These are phyloP conservation scores for Coemansia asiatica DNA, from an alignment of 192 early-diverging fungal genomes.

Conservation along the genomic window DNA sequence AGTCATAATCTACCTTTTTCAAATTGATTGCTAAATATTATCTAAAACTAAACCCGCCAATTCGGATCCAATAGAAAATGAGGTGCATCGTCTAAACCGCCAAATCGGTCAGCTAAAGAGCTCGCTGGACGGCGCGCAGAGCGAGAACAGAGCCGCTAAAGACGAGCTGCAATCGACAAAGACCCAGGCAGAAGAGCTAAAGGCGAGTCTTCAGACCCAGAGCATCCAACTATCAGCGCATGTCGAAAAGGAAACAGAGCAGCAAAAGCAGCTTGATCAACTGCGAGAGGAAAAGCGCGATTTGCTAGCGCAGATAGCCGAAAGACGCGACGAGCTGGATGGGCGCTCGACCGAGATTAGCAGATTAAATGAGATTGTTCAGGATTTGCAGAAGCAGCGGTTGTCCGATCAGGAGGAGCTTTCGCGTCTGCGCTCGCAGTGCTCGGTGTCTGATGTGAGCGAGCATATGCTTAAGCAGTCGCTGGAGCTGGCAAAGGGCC, in stretches of 20 bases:
- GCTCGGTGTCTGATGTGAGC: constrained; percentile 38
- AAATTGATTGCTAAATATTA: too few relatives aligned
- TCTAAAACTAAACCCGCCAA: too few relatives aligned
- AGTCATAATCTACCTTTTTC: too few relatives aligned
- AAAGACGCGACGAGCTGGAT: constrained; percentile 45
- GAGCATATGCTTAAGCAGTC: constrained; percentile 61
- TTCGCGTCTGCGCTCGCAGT: constrained; percentile 36
- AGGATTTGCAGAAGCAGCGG: constrained; percentile 30
- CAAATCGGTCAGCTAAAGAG: constrained; percentile 39
- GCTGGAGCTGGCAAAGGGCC: constrained; percentile 58
- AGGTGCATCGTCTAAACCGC: constrained; percentile 45
- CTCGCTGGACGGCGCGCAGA: constrained; percentile 20
- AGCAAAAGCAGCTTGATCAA: constrained; percentile 18
- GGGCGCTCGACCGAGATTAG: constrained; percentile 17
- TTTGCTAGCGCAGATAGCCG: constrained; percentile 34
- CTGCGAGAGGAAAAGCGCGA: constrained; percentile 42
- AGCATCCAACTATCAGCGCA: constrained; percentile 2
- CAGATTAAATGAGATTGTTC: constrained; percentile 21
- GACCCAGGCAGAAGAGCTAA: constrained; percentile 7
- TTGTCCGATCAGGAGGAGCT: constrained; percentile 35
- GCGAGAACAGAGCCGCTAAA: constrained; percentile 7
- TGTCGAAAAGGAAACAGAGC: constrained; percentile 10
- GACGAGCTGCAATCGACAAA: constrained; percentile 23
- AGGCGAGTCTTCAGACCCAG: constrained; percentile 8
- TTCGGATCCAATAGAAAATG: constrained; percentile 27